phyloP scores from a whole-genome alignment of 2,329 filamentous ascomycete species.

The Bimuria novae-zelandiae region DNA sequence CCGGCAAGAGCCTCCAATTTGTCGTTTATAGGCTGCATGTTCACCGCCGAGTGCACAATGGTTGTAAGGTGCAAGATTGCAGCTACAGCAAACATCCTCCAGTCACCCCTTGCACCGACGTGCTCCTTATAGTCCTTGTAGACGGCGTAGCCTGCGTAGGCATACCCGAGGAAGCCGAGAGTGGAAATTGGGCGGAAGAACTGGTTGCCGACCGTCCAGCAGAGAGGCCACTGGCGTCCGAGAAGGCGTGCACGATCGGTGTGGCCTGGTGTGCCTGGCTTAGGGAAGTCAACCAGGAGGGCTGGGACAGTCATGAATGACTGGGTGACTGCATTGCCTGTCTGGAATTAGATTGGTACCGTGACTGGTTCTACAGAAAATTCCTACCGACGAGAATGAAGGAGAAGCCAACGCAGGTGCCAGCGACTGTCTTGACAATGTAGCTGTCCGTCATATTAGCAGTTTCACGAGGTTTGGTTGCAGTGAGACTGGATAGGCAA shows the following conservation, averaged over 20 bases:
- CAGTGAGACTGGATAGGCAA: too few species aligned
- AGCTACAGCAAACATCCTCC: conserved; percentile 51
- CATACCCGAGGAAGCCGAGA: conserved; percentile 55
- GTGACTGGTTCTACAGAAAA: not conserved
- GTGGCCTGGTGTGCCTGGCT: conserved; percentile 48
- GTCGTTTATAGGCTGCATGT: conserved; percentile 58
- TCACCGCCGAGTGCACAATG: conserved; percentile 55
- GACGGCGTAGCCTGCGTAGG: conserved; percentile 48
- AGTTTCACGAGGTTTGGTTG: not conserved
- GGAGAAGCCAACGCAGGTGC: conserved; percentile 54
- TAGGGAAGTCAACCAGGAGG: conserved; percentile 53
- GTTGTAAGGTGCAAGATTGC: conserved; percentile 53
- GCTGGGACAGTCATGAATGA: conserved; percentile 58
- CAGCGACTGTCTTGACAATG: conserved; percentile 47
- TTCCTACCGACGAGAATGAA: conserved; percentile 55
- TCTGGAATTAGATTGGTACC: conserved; percentile 5
- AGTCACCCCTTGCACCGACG: conserved; percentile 42
- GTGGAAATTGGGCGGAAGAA: conserved; percentile 59
- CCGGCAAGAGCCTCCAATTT: conserved; percentile 51
- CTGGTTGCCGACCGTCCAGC: conserved; percentile 56
- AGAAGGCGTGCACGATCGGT: conserved; percentile 51
- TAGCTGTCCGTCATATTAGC: conserved; percentile 38
- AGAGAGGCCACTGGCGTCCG: conserved; percentile 56
- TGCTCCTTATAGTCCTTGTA: conserved; percentile 27
- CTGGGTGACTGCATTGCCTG: conserved; percentile 59